Evolutionary conservation across 495 filamentous ascomycete genomes (phyloP), one percentile per base, ranked within the genome.

Genomic region (Apodospora peruviana): DNA sequence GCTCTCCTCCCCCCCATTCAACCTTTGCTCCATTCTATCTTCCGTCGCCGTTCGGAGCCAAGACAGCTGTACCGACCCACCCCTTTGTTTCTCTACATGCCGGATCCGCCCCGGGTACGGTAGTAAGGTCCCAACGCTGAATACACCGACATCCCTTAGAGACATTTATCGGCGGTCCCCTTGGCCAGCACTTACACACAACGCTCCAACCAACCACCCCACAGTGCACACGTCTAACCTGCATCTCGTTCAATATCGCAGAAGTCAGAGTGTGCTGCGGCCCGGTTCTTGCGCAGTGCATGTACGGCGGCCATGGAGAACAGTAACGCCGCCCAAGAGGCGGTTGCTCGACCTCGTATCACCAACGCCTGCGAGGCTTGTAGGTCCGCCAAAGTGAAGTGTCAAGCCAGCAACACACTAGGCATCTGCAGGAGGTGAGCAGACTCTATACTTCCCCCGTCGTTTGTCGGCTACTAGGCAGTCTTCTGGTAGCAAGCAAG

Each of bases 1-100:
- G 65, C 67, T 71, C 70, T 69, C 71, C 70, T 74, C 67, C 68
- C 70, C 67, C 73, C 72, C 67, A 62, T 68, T 67, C 59, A 67
- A 66, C 64, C 64, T 54, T 63, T 67, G 16, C 14, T 22, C 27
- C 27, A 16, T 39, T 44, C 46, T 58, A 58, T 43, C 37, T 40
- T 59, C 58, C 58, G 58, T 40, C 34, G 3, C 16, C 18, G 11
- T 17, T 61, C 58, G 58, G 58, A 55, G 46, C 50, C 39, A 58
- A 59, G 50, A 50, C 44, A 4, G 27, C 4, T 27, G n/a, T n/a
- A n/a, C n/a, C n/a, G n/a, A n/a, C n/a, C n/a, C n/a, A n/a, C n/a
- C 42, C 19, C 19, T 39, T 40, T 40, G 41, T 40, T 36, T 41
- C 50, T 52, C 50, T 55, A 51, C 58, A 11, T 12, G 4, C 21